A percentile compares a stretch with the other conserved stretches of the same genome.
phyloP scores from a whole-genome alignment of 2,329 filamentous ascomycete genomes.

The Colletotrichum gigasporum region DNA sequence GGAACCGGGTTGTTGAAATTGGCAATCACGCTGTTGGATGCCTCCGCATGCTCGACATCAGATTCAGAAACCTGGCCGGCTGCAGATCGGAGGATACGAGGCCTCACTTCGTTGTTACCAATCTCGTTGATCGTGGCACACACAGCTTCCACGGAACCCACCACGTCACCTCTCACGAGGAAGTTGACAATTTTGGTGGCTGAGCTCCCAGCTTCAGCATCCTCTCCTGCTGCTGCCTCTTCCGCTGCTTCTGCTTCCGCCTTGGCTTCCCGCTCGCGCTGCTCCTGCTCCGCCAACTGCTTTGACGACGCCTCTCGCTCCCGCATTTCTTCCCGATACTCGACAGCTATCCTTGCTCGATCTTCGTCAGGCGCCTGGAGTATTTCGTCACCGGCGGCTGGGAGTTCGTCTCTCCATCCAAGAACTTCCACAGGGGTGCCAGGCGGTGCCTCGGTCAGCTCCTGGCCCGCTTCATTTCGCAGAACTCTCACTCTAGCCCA shows the following conservation, averaged over 20 bases:
- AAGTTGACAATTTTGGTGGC: slow-evolving; percentile 73
- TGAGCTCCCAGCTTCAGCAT: slow-evolving; percentile 43
- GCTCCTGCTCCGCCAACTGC: slow-evolving; percentile 80
- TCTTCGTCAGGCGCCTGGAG: slow-evolving; percentile 84
- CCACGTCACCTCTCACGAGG: slow-evolving; percentile 91
- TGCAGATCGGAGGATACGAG: slow-evolving; percentile 78
- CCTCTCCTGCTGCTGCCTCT: slow-evolving; percentile 47
- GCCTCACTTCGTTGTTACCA: slow-evolving; percentile 84
- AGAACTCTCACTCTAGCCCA: slow-evolving; percentile 89
- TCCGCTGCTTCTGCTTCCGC: slow-evolving; percentile 49
- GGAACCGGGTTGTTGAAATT: slow-evolving; percentile 85
- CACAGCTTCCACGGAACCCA: slow-evolving; percentile 92
- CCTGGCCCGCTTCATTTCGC: slow-evolving; percentile 82
- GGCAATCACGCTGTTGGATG: slow-evolving; percentile 79
- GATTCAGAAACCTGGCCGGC: slow-evolving; percentile 85
- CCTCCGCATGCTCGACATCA: slow-evolving; percentile 87
- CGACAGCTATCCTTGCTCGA: slow-evolving; percentile 79
- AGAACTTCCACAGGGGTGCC: slow-evolving; percentile 92
- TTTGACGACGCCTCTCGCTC: slow-evolving; percentile 81
- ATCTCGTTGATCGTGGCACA: slow-evolving; percentile 79
- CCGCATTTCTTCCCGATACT: slow-evolving; percentile 76
- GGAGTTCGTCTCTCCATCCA: slow-evolving; percentile 88
- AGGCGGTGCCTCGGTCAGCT: slow-evolving; percentile 78
- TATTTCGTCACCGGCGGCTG: slow-evolving; percentile 86
- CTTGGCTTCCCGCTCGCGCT: slow-evolving; percentile 64